Base-by-base conservation (phyloP, 345 rosid genomes). In the Dipteronia sinensis region DNA sequence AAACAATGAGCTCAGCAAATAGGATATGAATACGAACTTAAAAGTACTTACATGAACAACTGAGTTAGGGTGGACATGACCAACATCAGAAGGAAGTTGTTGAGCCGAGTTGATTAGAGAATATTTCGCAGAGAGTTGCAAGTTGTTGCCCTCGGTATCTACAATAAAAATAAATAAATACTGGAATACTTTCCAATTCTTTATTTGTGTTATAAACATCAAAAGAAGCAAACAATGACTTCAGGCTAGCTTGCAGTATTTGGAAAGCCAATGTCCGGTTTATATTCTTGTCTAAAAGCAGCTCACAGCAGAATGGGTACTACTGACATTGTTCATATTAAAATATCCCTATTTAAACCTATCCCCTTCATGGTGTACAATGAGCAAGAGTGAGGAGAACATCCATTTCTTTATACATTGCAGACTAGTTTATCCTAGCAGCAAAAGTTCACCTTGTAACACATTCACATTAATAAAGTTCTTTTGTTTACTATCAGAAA, bases 71-170 rank as follows among this genome's bases (percentile, higher is more conserved):
- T 69, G 89, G 76, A 92, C 79, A 82, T 94, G 87, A 76, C 82
- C 84, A 63, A 85, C 69, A 81, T 91, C 95, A 1, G 92, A 87
- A 74, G 99, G 99, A 84, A 96, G 93, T 71, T 90, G 81, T 62
- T 88, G 80, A 72, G 89, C 90, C 1, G 87, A 85, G 64, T 84
- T 88, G 65, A 90, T 79, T 56, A 96, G 90, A 75, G 98, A 94
- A 78, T 84, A 81, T 77, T 96, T 96, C n/a, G 97, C 97, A 42
- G 98, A 89, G 47, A 96, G 98, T 56, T 89, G 23, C 86, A 96
- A 77, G 77, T 78, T 90, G 83, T 82, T 88, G 82, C 90, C 89
- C 70, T 89, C 97, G 49, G 88, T 87, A 82, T 96, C 99, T 96
- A 82, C 80, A 83, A 66, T 15, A 67, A 9, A 10, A 9, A 9